These are phyloP conservation scores for Theileria orientalis DNA, from an alignment of 169 alveolate species.

Conservation along the genomic window DNA sequence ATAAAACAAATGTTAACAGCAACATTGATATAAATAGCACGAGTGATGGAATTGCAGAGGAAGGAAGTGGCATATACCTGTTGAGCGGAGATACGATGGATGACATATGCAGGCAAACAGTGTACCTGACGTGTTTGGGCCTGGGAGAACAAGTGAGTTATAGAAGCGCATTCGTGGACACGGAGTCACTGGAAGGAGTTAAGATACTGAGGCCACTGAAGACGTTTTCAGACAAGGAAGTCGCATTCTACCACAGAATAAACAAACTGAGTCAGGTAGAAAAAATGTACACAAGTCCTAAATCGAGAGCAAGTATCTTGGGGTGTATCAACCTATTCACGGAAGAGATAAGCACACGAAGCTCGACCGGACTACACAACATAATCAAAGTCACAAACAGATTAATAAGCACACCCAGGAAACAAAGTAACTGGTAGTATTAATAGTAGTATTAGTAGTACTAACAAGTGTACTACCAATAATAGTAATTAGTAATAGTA, in stretches of 20 bases:
- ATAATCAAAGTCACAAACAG: slow-evolving; percentile 45
- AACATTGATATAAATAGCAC: no score
- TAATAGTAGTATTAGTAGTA: no score
- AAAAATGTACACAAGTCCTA: slow-evolving; percentile 1
- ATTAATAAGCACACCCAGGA: slow-evolving; percentile 16
- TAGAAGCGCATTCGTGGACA: slow-evolving; percentile 26
- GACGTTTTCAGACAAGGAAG: slow-evolving; percentile 29
- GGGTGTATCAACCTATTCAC: slow-evolving; percentile 38
- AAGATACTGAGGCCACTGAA: slow-evolving; percentile 29
- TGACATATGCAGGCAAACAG: slow-evolving; percentile 16
- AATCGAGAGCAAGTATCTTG: slow-evolving; percentile 15
- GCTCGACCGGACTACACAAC: slow-evolving; percentile 44
- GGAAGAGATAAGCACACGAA: slow-evolving; percentile 3
- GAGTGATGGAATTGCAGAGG: no score
- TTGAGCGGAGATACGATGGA: slow-evolving; percentile 36
- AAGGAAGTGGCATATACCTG: background rate
- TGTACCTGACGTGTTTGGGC: slow-evolving; percentile 46
- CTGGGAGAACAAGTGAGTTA: slow-evolving; percentile 30
- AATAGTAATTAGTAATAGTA: no score
- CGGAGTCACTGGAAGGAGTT: background rate
- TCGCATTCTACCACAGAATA: slow-evolving; percentile 40
- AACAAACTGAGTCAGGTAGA: slow-evolving; percentile 3
- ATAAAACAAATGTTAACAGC: no score
- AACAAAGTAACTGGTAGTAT: background rate
- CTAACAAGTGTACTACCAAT: background rate